A percentile compares a stretch with the other conserved stretches of the same genome.
These are phyloP conservation scores for Umbelopsis vinacea DNA, from an alignment of 192 early-diverging fungal genomes.

Conservation along the genomic window DNA sequence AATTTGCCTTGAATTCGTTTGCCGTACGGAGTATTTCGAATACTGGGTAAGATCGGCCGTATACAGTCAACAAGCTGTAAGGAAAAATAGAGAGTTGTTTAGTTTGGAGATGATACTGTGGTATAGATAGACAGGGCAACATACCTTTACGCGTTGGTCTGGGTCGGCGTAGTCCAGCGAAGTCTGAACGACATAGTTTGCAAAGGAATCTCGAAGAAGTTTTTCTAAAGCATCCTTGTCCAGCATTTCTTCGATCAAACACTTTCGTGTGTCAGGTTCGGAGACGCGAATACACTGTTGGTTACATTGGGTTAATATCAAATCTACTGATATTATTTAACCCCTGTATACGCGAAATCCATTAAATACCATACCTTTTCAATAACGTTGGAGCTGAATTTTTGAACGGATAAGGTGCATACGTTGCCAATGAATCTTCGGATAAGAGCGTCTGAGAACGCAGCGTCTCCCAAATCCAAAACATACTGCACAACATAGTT, in stretches of 20 bases:
- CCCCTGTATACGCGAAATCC: too few relatives aligned
- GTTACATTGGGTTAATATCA: neutral
- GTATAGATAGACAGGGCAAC: neutral
- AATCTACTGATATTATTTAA: too few relatives aligned
- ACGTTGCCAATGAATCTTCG: slow-evolving; percentile 77
- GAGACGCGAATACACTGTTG: slow-evolving; percentile 77
- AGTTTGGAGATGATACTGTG: neutral
- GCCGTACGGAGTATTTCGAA: slow-evolving; percentile 88
- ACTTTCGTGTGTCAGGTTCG: slow-evolving; percentile 66
- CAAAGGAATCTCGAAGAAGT: slow-evolving; percentile 84
- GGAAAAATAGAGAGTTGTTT: neutral
- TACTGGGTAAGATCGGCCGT: slow-evolving; percentile 74
- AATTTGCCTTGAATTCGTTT: slow-evolving; percentile 87
- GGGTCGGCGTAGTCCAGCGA: slow-evolving; percentile 82
- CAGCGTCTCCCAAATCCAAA: slow-evolving; percentile 72
- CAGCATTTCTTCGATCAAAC: slow-evolving; percentile 77
- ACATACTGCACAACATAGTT: slow-evolving; percentile 96
- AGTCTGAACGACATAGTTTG: slow-evolving; percentile 92
- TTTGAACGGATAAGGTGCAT: slow-evolving; percentile 81
- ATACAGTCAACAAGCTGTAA: slow-evolving; percentile 78
- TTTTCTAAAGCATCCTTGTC: slow-evolving; percentile 76
- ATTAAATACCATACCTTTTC: slow-evolving; percentile 68
- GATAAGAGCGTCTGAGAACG: slow-evolving; percentile 73
- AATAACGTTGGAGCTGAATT: slow-evolving; percentile 92
- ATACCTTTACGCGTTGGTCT: slow-evolving; percentile 65